These are phyloP conservation scores for Salicornia ramosissima DNA, from an alignment of 148 eudicot species.

Conservation along the genomic window DNA sequence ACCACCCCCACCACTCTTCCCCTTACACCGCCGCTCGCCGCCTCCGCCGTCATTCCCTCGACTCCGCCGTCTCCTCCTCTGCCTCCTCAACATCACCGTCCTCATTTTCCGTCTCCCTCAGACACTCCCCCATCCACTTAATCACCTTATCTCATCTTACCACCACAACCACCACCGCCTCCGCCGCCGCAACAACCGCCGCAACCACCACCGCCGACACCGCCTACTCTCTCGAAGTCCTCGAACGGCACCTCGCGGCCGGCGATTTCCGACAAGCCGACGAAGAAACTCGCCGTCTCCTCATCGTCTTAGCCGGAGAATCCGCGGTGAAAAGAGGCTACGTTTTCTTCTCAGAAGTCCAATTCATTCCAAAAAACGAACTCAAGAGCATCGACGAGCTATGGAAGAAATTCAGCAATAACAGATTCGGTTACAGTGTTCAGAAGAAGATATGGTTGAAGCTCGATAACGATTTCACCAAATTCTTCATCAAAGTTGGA, in stretches of 20 bases:
- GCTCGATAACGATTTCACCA: conserved; percentile 49
- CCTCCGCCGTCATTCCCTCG: conserved; percentile 47
- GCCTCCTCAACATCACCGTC: conserved; percentile 27
- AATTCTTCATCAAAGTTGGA: conserved; percentile 63
- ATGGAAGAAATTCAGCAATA: conserved; percentile 50
- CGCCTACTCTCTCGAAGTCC: conserved; percentile 46
- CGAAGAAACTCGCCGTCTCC: conserved; percentile 84
- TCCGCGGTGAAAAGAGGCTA: conserved; percentile 64
- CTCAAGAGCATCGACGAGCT: conserved; percentile 59
- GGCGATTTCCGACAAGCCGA: conserved; percentile 70
- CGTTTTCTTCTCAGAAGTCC: conserved; percentile 86
- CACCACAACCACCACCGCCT: conserved; percentile 26
- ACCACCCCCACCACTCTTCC: conserved; percentile 41
- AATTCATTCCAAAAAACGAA: conserved; percentile 55
- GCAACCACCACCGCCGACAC: conserved; percentile 13
- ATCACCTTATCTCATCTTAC: conserved; percentile 2
- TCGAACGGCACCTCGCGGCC: conserved; percentile 40
- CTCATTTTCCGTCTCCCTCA: conserved; percentile 24
- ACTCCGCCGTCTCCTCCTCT: conserved; percentile 38
- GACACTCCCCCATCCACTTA: conserved; percentile 14
- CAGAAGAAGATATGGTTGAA: conserved; percentile 65
- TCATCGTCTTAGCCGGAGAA: conserved; percentile 79
- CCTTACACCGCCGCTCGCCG: conserved; percentile 17
- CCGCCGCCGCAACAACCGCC: conserved; percentile 31
- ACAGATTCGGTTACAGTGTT: conserved; percentile 69